phyloP scores from a whole-genome alignment of 768 basidiomycete species.

The Hemileccinum rubropunctum region DNA sequence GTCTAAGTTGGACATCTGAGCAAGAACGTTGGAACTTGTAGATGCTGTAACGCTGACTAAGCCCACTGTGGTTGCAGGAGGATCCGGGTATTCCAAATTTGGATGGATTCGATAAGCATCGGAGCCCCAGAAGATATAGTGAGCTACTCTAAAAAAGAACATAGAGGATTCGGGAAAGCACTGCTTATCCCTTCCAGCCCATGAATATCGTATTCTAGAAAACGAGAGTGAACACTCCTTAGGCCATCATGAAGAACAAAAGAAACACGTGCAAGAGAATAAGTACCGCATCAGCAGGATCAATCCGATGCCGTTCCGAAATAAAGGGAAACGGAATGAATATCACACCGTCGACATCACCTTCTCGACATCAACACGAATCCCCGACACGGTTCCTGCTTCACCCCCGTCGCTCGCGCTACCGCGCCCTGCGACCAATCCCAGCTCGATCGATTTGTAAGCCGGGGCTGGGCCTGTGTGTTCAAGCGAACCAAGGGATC shows the following conservation, averaged over 20 bases:
- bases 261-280: conserved; percentile 20
- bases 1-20: neutral
- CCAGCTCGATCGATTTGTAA: conserved; percentile 42
- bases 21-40: neutral
- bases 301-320: conserved; percentile 29
- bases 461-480: conserved; percentile 52
- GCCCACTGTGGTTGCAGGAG: too few relatives aligned
- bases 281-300: conserved; percentile 20
- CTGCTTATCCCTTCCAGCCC: conserved; percentile 15
- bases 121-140: neutral
- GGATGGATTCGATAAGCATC: conserved; percentile 1
- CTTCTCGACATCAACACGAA: conserved; percentile 63
- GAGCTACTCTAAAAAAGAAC: conserved; percentile 3
- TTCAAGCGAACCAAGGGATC: conserved; percentile 30
- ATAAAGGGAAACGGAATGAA: conserved; percentile 10
- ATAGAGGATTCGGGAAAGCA: conserved; percentile 11
- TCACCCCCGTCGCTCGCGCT: conserved; percentile 25
- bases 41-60: neutral
- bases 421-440: conserved; percentile 10
- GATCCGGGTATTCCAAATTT: conserved; percentile 2
- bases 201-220: conserved; percentile 20
- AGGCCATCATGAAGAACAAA: conserved; percentile 5
- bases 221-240: conserved; percentile 15
- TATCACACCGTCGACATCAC: conserved; percentile 49
- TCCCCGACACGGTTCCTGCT: conserved; percentile 34